Evolutionary conservation across 169 alveolate genomes (phyloP).

Genomic region (Eimeria mitis): DNA sequence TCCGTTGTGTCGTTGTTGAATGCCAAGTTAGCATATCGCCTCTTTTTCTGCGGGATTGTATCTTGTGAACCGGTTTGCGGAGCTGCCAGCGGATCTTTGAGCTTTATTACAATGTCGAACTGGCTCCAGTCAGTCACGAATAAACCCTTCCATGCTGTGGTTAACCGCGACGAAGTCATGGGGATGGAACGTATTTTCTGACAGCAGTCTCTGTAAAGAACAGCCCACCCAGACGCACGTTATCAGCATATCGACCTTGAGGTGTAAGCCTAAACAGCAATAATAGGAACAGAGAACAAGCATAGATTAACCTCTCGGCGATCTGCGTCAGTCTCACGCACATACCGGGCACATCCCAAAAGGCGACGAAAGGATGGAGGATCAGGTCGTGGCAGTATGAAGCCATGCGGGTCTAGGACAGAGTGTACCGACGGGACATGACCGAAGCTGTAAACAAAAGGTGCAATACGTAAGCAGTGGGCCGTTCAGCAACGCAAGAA

Average conservation of each 20-base stretch:
- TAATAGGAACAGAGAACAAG: background rate
- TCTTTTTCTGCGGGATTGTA: slow-evolving; percentile 27
- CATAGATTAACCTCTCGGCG: too few species aligned
- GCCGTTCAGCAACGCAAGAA: background rate
- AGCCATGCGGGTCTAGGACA: slow-evolving; percentile 81
- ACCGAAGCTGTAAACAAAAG: slow-evolving; percentile 55
- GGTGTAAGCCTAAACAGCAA: background rate
- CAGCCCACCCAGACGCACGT: background rate
- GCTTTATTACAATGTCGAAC: slow-evolving; percentile 27
- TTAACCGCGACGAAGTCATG: slow-evolving; percentile 47
- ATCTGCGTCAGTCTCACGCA: background rate
- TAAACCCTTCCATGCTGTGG: slow-evolving; percentile 27
- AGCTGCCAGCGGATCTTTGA: slow-evolving; percentile 56
- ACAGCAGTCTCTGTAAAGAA: slow-evolving; percentile 45
- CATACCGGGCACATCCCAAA: slow-evolving; percentile 77
- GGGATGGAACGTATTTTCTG: slow-evolving; percentile 2
- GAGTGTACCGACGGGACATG: slow-evolving; percentile 72
- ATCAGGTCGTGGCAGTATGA: slow-evolving; percentile 75
- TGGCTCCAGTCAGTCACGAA: slow-evolving; percentile 66
- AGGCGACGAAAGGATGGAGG: slow-evolving; percentile 72
- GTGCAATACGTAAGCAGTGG: background rate
- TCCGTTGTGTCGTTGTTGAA: slow-evolving; percentile 7
- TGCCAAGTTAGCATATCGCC: slow-evolving; percentile 57
- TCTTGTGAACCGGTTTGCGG: background rate
- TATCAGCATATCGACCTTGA: background rate